Evolutionary conservation across 225 moss, liverwort and hornwort genomes (phyloP).

Genomic region (Bryoerythrophyllum caledonicum): DNA sequence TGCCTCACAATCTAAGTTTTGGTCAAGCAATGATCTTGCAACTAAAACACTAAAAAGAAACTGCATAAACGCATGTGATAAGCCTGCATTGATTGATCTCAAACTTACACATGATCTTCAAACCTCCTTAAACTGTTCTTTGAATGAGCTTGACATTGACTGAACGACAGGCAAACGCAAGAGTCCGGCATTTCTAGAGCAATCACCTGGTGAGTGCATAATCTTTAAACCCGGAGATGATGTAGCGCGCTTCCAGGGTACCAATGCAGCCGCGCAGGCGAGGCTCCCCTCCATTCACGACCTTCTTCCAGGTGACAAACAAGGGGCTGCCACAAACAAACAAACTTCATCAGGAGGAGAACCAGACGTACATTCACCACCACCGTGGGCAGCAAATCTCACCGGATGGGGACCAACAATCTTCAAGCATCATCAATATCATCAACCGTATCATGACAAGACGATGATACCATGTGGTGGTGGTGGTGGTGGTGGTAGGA

Average conservation of each 20-base stretch:
- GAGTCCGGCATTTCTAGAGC: slow-evolving; percentile 22
- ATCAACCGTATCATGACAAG: slow-evolving; percentile 42
- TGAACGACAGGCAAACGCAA: neutral
- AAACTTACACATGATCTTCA: neutral
- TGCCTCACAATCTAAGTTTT: neutral
- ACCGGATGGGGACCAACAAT: slow-evolving; percentile 46
- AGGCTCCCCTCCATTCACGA: slow-evolving; percentile 96
- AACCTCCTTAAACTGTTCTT: neutral
- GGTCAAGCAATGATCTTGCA: neutral
- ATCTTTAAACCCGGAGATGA: slow-evolving; percentile 98
- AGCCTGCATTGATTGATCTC: neutral
- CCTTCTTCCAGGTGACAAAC: slow-evolving; percentile 99
- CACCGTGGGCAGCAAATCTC: slow-evolving; percentile 54
- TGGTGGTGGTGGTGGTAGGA: no score
- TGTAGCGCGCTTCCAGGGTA: slow-evolving; percentile 95
- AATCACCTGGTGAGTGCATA: slow-evolving; percentile 96
- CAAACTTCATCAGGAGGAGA: slow-evolving; percentile 19
- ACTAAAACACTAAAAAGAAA: neutral
- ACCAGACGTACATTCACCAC: slow-evolving; percentile 28
- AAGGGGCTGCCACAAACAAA: slow-evolving; percentile 81
- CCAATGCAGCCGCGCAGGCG: slow-evolving; percentile 99
- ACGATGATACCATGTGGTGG: slow-evolving; percentile 40
- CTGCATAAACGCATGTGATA: neutral
- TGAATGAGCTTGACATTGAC: neutral
- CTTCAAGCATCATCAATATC: slow-evolving; percentile 33